Evolutionary conservation across 352 stramenopile genomes (phyloP).

Genomic region (Globisporangium echinulatum): DNA sequence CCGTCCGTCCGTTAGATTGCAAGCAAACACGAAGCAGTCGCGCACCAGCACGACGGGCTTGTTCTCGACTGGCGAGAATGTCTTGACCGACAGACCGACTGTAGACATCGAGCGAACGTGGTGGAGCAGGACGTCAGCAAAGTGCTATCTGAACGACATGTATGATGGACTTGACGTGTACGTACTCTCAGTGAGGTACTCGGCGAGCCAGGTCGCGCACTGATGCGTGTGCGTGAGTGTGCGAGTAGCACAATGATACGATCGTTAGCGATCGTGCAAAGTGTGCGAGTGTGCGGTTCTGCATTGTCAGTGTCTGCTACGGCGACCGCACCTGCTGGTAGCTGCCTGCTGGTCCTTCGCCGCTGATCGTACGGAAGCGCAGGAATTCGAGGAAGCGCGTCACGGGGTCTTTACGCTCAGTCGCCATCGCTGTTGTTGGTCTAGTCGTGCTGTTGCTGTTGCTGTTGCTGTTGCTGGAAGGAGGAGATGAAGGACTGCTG

Average conservation of each 20-base stretch:
- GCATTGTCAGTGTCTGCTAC: too few relatives aligned
- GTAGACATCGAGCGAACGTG: neutral
- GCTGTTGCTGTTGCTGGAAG: too few relatives aligned
- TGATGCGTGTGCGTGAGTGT: too few relatives aligned
- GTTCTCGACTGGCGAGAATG: constrained; percentile 47
- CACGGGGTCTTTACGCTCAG: constrained; percentile 24
- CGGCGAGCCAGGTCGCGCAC: constrained; percentile 32
- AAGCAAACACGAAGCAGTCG: neutral
- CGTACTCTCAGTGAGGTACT: constrained; percentile 46
- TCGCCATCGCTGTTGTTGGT: constrained; percentile 5
- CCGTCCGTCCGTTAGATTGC: too few relatives aligned
- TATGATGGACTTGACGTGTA: too few relatives aligned
- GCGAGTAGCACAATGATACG: too few relatives aligned
- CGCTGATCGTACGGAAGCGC: constrained; percentile 69
- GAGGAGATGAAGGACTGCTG: too few relatives aligned
- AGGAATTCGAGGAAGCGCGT: constrained; percentile 73
- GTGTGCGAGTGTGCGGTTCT: too few relatives aligned
- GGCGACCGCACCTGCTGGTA: constrained; percentile 47
- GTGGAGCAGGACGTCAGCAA: too few relatives aligned
- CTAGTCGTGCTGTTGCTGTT: too few relatives aligned
- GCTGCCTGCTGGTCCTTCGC: constrained; percentile 50
- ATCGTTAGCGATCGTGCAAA: too few relatives aligned
- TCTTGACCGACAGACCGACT: constrained; percentile 42
- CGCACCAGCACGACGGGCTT: constrained; percentile 89
- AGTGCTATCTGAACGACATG: too few relatives aligned